phyloP scores from a whole-genome alignment of 306 rosid genomes.

The Glycine latifolia region DNA sequence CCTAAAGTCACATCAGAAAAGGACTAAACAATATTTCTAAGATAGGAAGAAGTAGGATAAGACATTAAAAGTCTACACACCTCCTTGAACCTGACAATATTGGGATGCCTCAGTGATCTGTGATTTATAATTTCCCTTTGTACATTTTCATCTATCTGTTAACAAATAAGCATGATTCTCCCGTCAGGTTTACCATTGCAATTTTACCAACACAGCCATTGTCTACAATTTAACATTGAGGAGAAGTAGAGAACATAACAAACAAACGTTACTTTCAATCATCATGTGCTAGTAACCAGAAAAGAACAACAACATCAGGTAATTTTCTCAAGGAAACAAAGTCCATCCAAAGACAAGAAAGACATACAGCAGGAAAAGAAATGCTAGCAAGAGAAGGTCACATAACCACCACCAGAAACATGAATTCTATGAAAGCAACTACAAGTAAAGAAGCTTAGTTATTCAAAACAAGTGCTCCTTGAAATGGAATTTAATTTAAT shows the following conservation, averaged over 20 bases:
- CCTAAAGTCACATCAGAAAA: conserved; percentile 58
- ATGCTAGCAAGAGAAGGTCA: background rate
- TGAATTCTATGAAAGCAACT: conserved; percentile 1
- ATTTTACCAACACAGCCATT: background rate
- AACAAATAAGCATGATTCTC: conserved; percentile 32
- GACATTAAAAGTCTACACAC: conserved; percentile 49
- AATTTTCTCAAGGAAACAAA: conserved; percentile 1
- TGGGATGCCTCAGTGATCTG: conserved; percentile 94
- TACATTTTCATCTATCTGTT: conserved; percentile 98
- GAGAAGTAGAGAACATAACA: background rate
- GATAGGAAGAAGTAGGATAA: conserved; percentile 24
- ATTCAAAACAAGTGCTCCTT: background rate
- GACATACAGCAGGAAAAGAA: background rate
- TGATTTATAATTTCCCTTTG: conserved; percentile 95
- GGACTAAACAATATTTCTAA: conserved; percentile 23
- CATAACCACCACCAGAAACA: conserved; percentile 20
- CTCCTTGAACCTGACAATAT: conserved; percentile 96
- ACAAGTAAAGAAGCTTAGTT: background rate
- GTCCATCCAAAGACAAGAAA: background rate
- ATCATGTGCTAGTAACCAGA: background rate
- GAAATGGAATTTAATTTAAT: background rate
- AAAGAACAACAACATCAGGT: background rate
- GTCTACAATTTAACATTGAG: background rate
- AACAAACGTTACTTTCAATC: background rate
- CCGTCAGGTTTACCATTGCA: background rate